Evolutionary conservation across 495 filamentous ascomycete genomes (phyloP).

Genomic region (Hypoxylon cercidicola): DNA sequence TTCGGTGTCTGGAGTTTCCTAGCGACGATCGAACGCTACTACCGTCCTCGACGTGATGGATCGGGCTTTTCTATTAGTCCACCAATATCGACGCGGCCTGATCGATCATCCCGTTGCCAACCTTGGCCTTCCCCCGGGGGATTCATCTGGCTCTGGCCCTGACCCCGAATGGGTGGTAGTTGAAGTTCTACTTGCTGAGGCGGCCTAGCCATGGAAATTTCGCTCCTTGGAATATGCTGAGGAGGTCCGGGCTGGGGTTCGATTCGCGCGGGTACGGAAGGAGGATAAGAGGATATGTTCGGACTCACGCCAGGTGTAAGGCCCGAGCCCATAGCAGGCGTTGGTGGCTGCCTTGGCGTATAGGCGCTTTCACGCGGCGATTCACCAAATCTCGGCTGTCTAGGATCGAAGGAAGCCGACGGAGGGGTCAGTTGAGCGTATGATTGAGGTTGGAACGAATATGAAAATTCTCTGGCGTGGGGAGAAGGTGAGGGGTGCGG

Average conservation of each 20-base stretch:
- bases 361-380: constrained; percentile 45
- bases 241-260: constrained; percentile 53
- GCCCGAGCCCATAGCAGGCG: constrained; percentile 44
- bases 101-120: constrained; percentile 57
- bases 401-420: constrained; percentile 54
- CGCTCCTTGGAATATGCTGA: constrained; percentile 60
- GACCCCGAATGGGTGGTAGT: constrained; percentile 62
- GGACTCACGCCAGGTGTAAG: constrained; percentile 43
- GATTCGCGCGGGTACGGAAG: constrained; percentile 48
- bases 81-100: constrained; percentile 63
- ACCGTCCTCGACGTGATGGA: constrained; percentile 42
- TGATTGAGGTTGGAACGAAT: constrained; percentile 56
- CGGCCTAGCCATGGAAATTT: constrained; percentile 49
- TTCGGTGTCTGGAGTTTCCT: constrained; percentile 11
- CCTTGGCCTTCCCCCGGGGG: constrained; percentile 46
- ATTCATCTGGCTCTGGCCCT: constrained; percentile 48
- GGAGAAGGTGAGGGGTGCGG: constrained; percentile 58
- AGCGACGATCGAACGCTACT: constrained; percentile 24
- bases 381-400: constrained; percentile 52
- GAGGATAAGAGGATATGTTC: constrained; percentile 49
- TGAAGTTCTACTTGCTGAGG: constrained; percentile 58
- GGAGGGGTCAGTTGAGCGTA: constrained; percentile 56
- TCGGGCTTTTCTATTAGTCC: constrained; percentile 61
- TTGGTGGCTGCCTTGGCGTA: constrained; percentile 48
- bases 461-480: constrained; percentile 56